These are phyloP conservation scores for Microcos paniculata DNA, from an alignment of 345 rosid genomes.

Conservation along the genomic window DNA sequence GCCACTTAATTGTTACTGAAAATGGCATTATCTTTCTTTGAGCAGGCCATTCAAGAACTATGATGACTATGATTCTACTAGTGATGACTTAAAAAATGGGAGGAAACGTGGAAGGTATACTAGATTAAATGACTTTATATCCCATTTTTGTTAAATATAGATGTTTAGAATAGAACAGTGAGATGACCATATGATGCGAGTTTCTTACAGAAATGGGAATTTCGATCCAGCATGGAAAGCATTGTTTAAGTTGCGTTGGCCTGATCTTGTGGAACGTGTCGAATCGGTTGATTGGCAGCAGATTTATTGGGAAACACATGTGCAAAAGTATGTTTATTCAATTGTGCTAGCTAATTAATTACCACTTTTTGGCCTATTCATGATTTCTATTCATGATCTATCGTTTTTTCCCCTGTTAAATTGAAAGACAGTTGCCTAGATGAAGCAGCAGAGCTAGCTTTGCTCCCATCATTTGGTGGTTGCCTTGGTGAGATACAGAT, in stretches of 20 bases:
- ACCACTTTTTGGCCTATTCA: neutral
- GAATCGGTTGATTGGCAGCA: constrained; percentile 66
- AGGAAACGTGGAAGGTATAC: constrained; percentile 68
- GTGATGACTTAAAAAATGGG: constrained; percentile 38
- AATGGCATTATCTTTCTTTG: constrained; percentile 13
- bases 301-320: constrained; percentile 78
- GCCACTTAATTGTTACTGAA: constrained; percentile 1
- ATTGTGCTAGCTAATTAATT: constrained; percentile 12
- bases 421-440: constrained; percentile 74
- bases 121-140: neutral
- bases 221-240: constrained; percentile 58
- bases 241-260: constrained; percentile 72
- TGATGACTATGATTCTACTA: constrained; percentile 38
- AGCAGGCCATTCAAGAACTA: constrained; percentile 57
- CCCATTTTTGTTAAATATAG: neutral
- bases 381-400: neutral
- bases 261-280: constrained; percentile 27
- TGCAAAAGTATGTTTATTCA: constrained; percentile 53
- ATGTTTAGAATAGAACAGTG: neutral
- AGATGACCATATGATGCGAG: neutral
- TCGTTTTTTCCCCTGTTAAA: constrained; percentile 13
- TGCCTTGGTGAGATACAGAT: constrained; percentile 48
- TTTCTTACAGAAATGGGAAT: constrained; percentile 41
- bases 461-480: constrained; percentile 64
- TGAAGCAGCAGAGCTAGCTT: constrained; percentile 73